These are phyloP conservation scores for Blumeria hordei DNA, from an alignment of 2,329 filamentous ascomycete genomes.

Conservation along the genomic window DNA sequence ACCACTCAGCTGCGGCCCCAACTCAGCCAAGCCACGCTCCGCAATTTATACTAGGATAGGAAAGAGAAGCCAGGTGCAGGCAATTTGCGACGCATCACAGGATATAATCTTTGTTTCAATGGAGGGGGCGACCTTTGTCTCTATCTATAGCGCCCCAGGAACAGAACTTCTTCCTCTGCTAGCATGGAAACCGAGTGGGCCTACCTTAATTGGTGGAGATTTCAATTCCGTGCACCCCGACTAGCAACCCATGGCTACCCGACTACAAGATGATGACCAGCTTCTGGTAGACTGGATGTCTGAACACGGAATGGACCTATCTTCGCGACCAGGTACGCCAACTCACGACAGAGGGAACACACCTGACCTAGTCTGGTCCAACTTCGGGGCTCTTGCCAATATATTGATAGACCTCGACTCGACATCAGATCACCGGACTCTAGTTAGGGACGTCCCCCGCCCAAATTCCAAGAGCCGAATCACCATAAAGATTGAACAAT, in stretches of 20 bases:
- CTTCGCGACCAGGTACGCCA: neutral
- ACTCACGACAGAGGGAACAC: neutral
- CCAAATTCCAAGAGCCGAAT: too few relatives aligned
- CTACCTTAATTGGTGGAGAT: neutral
- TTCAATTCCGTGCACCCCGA: neutral
- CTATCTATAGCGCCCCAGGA: neutral
- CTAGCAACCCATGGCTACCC: too few relatives aligned
- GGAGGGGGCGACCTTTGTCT: neutral
- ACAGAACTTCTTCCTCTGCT: neutral
- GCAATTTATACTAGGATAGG: neutral
- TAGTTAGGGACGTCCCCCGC: neutral
- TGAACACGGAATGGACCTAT: neutral
- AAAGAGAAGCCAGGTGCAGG: too few relatives aligned
- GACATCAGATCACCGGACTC: neutral
- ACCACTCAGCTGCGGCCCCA: neutral
- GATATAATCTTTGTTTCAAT: neutral
- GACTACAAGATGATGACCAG: neutral
- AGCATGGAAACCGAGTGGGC: neutral
- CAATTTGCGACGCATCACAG: too few relatives aligned
- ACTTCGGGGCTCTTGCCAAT: neutral
- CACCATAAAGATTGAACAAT: too few relatives aligned
- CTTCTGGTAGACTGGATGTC: neutral
- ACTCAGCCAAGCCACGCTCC: neutral
- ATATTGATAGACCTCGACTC: neutral
- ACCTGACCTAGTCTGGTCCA: neutral